A percentile compares a stretch with the other conserved stretches of the same genome.
phyloP scores from a whole-genome alignment of 1,139 yeast species.

The Candida mesenterica region DNA sequence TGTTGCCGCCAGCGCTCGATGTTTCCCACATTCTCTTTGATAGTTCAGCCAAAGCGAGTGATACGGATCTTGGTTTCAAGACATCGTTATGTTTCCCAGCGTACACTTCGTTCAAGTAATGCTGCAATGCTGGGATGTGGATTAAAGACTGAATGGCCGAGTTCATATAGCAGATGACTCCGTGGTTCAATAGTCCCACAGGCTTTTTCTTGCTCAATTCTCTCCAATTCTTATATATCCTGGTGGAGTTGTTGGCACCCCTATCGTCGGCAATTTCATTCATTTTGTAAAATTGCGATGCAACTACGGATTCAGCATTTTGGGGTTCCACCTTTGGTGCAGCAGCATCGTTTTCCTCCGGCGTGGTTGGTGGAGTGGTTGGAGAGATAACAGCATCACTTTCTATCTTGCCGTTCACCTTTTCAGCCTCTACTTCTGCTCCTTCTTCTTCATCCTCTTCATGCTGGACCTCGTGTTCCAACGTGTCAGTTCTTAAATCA shows the following conservation, averaged over 20 bases:
- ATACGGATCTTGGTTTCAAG: conserved; percentile 60
- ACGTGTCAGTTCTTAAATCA: conserved; percentile 35
- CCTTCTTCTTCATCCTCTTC: too few relatives aligned
- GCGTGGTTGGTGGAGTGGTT: conserved; percentile 44
- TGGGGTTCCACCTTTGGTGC: conserved; percentile 8
- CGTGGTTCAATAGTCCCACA: conserved; percentile 81
- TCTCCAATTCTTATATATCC: conserved; percentile 65
- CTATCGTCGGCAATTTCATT: conserved; percentile 53
- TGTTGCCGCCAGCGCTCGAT: conserved; percentile 17
- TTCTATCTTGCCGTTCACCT: conserved; percentile 2
- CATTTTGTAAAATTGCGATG: conserved; percentile 40
- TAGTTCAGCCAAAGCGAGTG: conserved; percentile 71
- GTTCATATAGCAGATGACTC: conserved; percentile 96
- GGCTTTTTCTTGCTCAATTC: conserved; percentile 48
- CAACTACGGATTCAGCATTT: neutral
- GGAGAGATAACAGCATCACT: neutral
- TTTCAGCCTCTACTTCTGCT: conserved; percentile 5
- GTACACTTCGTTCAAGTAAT: conserved; percentile 68
- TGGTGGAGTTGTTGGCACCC: conserved; percentile 56
- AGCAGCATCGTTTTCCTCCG: conserved; percentile 31
- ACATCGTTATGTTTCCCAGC: conserved; percentile 46
- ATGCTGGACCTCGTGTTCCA: conserved; percentile 23
- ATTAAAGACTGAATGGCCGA: conserved; percentile 88
- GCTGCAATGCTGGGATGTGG: conserved; percentile 89
- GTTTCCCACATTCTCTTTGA: conserved; percentile 62